phyloP scores from a whole-genome alignment of 164 flowering plant species.

The Aristolochia fimbriata region DNA sequence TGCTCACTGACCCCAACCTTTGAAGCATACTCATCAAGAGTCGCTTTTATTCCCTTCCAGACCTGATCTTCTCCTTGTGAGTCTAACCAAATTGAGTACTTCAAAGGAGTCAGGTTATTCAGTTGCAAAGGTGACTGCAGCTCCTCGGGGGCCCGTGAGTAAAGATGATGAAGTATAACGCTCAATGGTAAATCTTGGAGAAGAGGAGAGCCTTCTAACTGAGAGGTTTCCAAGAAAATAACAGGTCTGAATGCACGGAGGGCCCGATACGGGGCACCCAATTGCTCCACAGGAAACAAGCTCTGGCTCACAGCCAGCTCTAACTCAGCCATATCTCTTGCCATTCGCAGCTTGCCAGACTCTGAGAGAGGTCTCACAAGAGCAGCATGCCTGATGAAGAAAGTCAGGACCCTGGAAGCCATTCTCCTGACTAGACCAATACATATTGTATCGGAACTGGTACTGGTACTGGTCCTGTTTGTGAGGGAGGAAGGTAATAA shows the following conservation, averaged over 20 bases:
- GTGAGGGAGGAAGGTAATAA: slow-evolving; percentile 51
- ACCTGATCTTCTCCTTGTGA: slow-evolving; percentile 90
- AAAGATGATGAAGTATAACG: slow-evolving; percentile 87
- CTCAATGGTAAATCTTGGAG: slow-evolving; percentile 84
- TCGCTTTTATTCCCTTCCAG: slow-evolving; percentile 94
- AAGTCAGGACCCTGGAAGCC: slow-evolving; percentile 76
- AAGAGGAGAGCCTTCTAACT: slow-evolving; percentile 70
- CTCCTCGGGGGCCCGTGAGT: slow-evolving; percentile 83
- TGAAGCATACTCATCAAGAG: slow-evolving; percentile 90
- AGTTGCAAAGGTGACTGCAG: slow-evolving; percentile 84
- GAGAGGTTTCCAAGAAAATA: slow-evolving; percentile 84
- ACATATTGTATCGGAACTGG: slow-evolving; percentile 62
- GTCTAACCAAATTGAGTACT: slow-evolving; percentile 90
- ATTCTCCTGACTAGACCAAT: slow-evolving; percentile 66
- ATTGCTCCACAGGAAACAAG: slow-evolving; percentile 87
- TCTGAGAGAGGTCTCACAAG: slow-evolving; percentile 95
- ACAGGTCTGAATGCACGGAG: slow-evolving; percentile 88
- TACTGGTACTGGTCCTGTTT: slow-evolving; percentile 24
- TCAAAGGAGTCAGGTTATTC: slow-evolving; percentile 69
- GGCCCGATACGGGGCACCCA: slow-evolving; percentile 89
- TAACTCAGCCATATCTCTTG: slow-evolving; percentile 95
- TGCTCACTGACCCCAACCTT: slow-evolving; percentile 80
- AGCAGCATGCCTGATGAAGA: slow-evolving; percentile 85
- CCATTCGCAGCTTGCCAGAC: slow-evolving; percentile 89
- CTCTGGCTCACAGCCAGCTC: slow-evolving; percentile 88